phyloP scores from a whole-genome alignment of 2,329 filamentous ascomycete species.

The Reticulascus tulasneorum region DNA sequence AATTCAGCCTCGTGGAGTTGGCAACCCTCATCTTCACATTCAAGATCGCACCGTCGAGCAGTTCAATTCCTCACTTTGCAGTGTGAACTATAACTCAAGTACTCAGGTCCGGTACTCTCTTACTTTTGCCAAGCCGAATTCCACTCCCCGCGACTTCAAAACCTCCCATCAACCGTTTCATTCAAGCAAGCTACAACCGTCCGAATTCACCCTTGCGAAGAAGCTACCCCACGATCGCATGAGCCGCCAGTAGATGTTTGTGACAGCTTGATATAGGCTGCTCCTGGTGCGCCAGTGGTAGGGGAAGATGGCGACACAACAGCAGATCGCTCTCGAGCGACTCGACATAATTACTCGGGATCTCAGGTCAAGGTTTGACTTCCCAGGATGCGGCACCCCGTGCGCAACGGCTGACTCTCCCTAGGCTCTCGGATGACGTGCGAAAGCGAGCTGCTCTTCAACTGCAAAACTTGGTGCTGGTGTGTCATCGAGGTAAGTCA shows the following conservation, averaged over 20 bases:
- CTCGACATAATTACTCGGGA: slow-evolving; percentile 53
- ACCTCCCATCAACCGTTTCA: background rate
- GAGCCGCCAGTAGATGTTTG: slow-evolving; percentile 10
- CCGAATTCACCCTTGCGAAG: background rate
- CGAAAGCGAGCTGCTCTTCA: slow-evolving; percentile 50
- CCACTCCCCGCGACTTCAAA: no score
- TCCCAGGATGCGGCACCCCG: background rate
- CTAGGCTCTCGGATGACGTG: slow-evolving; percentile 37
- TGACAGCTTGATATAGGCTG: slow-evolving; percentile 5
- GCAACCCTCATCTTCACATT: no score
- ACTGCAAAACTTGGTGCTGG: slow-evolving; percentile 50
- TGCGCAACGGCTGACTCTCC: background rate
- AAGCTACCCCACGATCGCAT: background rate
- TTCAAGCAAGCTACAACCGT: background rate
- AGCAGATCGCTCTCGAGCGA: slow-evolving; percentile 51
- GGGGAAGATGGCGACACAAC: slow-evolving; percentile 37
- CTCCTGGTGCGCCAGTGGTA: slow-evolving; percentile 13
- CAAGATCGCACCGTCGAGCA: no score
- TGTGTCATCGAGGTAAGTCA: slow-evolving; percentile 50
- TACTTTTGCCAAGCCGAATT: no score
- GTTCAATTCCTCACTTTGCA: no score
- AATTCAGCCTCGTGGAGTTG: no score
- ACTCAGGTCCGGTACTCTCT: no score
- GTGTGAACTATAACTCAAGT: no score
- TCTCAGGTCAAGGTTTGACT: slow-evolving; percentile 49